These are phyloP conservation scores for Clarireedia paspali DNA, from an alignment of 2,329 filamentous ascomycete genomes.

Conservation along the genomic window DNA sequence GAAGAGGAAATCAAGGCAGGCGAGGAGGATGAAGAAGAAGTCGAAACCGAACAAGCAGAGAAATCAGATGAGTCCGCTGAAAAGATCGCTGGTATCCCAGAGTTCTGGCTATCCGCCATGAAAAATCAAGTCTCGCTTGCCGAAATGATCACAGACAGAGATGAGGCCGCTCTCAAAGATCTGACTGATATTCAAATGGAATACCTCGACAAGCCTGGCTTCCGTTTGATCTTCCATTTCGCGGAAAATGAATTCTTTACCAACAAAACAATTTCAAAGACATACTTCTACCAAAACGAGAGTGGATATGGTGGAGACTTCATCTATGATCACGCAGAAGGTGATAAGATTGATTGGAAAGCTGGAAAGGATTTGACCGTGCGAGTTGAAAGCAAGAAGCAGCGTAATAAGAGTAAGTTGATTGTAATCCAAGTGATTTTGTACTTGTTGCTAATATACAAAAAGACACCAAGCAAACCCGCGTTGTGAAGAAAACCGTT, in stretches of 20 bases:
- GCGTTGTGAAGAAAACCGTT: conserved; percentile 97
- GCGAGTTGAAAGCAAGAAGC: conserved; percentile 97
- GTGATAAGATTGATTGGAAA: conserved; percentile 98
- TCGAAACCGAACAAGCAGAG: conserved; percentile 43
- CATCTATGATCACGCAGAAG: conserved; percentile 98
- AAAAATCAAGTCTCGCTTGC: conserved; percentile 97
- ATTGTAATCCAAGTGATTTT: background rate
- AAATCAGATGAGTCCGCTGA: conserved; percentile 41
- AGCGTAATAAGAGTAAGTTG: conserved; percentile 92
- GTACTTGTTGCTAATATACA: conserved; percentile 7
- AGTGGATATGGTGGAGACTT: conserved; percentile 98
- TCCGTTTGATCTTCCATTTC: conserved; percentile 98
- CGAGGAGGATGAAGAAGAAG: conserved; percentile 63
- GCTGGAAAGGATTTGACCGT: conserved; percentile 87
- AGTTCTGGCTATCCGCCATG: conserved; percentile 99
- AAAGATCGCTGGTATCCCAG: conserved; percentile 72
- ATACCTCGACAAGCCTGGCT: conserved; percentile 95
- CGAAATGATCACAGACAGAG: conserved; percentile 97
- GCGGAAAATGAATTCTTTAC: conserved; percentile 92
- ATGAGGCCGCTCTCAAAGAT: conserved; percentile 86
- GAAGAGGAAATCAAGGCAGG: conserved; percentile 82
- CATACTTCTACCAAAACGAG: conserved; percentile 98
- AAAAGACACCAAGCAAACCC: conserved; percentile 95
- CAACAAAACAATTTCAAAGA: conserved; percentile 96
- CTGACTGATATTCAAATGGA: conserved; percentile 96